A percentile compares a stretch with the other conserved stretches of the same genome.
Evolutionary conservation across 345 rosid species (phyloP).

Genomic region (Lepidium africanum): DNA sequence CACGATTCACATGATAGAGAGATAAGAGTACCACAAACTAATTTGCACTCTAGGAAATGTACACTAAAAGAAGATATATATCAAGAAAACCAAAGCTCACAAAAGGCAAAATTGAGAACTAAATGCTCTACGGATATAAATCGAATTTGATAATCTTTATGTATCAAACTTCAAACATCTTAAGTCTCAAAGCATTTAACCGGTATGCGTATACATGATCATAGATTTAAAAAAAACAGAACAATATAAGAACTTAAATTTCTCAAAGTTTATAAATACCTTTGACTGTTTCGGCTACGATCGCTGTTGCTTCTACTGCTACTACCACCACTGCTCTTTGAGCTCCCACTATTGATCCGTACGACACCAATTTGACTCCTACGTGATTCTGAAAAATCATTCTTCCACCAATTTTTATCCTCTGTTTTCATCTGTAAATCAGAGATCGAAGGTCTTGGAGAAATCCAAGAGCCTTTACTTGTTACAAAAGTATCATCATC

Average conservation of each 20-base stretch:
- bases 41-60: not conserved
- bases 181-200: not conserved
- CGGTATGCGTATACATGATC: not conserved
- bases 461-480: slow-evolving; percentile 23
- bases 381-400: slow-evolving; percentile 26
- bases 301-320: slow-evolving; percentile 43
- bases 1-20: not conserved
- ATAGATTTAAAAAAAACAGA: not conserved
- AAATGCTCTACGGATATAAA: not conserved
- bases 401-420: slow-evolving; percentile 74
- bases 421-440: slow-evolving; percentile 33
- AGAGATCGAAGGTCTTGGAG: slow-evolving; percentile 39
- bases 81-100: not conserved
- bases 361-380: slow-evolving; percentile 33
- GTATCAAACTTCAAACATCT: not conserved
- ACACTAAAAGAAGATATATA: not conserved
- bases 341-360: slow-evolving; percentile 32
- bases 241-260: not conserved
- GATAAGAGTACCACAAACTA: not conserved
- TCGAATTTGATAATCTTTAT: not conserved
- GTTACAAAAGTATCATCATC: slow-evolving; percentile 10
- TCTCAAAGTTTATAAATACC: slow-evolving; percentile 27
- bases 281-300: slow-evolving; percentile 24
- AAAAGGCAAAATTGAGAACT: not conserved
- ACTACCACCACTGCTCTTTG: slow-evolving; percentile 40